Percentiles rank a stretch among this genome's conserved stretches.
Conservation (phyloP, 805 yeast species). For the Teunomyces cretensis region DNA sequence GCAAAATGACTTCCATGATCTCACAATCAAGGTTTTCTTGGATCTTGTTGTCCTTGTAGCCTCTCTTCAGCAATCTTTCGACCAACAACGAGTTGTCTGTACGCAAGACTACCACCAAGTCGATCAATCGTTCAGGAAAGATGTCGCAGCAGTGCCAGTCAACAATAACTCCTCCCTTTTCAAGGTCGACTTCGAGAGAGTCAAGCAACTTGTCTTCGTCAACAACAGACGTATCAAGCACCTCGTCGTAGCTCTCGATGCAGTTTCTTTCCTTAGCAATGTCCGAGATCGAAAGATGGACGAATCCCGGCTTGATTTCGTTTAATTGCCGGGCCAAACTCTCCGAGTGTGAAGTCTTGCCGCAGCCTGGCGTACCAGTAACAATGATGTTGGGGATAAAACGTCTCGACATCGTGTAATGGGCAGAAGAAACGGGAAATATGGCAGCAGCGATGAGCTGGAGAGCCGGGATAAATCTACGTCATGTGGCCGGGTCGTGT, state of each 20-base stretch:
- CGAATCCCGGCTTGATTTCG: constrained; percentile 32
- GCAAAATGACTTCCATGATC: constrained; percentile 87
- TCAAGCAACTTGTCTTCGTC: constrained; percentile 91
- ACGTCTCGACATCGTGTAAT: constrained; percentile 29
- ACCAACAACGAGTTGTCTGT: constrained; percentile 70
- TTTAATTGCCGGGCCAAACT: constrained; percentile 51
- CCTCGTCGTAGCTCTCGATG: constrained; percentile 83
- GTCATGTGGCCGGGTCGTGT: not conserved
- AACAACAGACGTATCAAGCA: constrained; percentile 80
- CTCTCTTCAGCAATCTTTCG: constrained; percentile 75
- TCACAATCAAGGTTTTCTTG: constrained; percentile 94
- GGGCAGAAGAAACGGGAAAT: too few relatives aligned
- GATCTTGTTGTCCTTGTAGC: constrained; percentile 77
- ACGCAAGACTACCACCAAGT: constrained; percentile 84
- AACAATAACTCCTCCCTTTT: constrained; percentile 81
- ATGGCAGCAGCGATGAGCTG: too few relatives aligned
- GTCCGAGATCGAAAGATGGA: constrained; percentile 68
- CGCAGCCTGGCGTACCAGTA: constrained; percentile 96
- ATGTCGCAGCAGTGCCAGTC: constrained; percentile 99
- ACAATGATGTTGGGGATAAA: constrained; percentile 72
- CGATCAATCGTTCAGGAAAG: constrained; percentile 90
- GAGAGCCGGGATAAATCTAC: too few relatives aligned
- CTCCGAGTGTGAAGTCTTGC: constrained; percentile 77
- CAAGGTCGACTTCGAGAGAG: constrained; percentile 71
- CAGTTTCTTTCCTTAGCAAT: constrained; percentile 76